These are phyloP conservation scores for Colletotrichum coccodes DNA, from an alignment of 2,329 filamentous ascomycete genomes.

Conservation along the genomic window DNA sequence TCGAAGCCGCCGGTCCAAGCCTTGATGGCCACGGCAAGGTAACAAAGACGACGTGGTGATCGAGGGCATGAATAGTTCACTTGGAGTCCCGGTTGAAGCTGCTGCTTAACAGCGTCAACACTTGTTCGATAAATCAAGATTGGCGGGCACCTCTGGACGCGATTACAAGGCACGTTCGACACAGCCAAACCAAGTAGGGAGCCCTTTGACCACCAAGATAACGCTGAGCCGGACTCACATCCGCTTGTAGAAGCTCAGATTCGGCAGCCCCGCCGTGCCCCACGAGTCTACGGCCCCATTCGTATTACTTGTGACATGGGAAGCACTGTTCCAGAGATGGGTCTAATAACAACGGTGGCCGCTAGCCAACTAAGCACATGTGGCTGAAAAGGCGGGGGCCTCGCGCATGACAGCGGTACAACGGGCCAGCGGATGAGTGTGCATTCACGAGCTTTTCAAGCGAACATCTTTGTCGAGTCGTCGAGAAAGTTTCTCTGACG, in stretches of 20 bases:
- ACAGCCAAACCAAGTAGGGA: no score
- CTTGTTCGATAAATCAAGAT: no score
- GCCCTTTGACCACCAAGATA: not conserved
- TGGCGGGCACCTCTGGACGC: not conserved
- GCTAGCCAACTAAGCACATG: not conserved
- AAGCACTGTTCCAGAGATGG: not conserved
- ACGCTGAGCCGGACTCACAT: no score
- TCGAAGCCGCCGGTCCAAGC: no score
- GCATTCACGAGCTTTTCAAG: not conserved
- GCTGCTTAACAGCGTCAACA: no score
- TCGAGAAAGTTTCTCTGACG: not conserved
- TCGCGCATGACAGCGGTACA: not conserved
- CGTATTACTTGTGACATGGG: not conserved
- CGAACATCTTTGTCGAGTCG: not conserved
- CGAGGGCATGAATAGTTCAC: no score
- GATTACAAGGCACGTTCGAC: not conserved
- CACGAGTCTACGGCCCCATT: not conserved
- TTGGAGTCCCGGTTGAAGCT: no score
- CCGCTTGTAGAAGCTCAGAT: not conserved
- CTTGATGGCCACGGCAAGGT: no score
- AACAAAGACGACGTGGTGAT: no score
- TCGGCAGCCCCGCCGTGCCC: not conserved
- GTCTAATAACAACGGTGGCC: not conserved
- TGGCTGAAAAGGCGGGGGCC: not conserved
- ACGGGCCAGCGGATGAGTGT: not conserved